A percentile compares a stretch with the other conserved stretches of the same genome.
These are phyloP conservation scores for Xylaria nigripes DNA, from an alignment of 495 filamentous ascomycete genomes.

Conservation along the genomic window DNA sequence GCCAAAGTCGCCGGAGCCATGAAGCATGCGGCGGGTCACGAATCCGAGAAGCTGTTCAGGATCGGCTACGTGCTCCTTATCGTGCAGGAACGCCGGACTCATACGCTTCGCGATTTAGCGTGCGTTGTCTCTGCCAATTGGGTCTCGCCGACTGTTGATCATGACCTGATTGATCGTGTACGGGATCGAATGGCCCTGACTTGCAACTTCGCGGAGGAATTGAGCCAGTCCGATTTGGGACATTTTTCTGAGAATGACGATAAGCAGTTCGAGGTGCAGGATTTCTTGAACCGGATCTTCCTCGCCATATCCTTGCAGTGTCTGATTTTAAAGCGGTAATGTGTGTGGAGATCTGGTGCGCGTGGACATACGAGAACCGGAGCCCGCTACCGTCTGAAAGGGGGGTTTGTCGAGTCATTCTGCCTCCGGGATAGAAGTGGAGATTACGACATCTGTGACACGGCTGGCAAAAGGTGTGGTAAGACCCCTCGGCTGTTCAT, in stretches of 20 bases:
- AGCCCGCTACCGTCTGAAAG: not conserved
- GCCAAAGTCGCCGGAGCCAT: not conserved
- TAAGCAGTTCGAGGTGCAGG: not conserved
- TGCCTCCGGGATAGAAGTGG: not conserved
- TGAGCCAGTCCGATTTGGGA: not conserved
- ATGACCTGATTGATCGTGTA: not conserved
- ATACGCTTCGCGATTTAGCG: not conserved
- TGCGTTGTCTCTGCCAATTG: not conserved
- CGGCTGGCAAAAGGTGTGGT: not conserved
- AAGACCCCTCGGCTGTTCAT: not conserved
- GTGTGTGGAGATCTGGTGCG: constrained; percentile 7
- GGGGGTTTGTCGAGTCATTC: not conserved
- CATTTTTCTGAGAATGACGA: not conserved
- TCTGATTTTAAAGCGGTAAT: not conserved
- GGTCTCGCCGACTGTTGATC: not conserved
- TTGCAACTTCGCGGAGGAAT: not conserved
- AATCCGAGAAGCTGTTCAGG: not conserved
- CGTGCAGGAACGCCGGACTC: not conserved
- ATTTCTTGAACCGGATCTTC: not conserved
- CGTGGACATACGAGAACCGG: not conserved
- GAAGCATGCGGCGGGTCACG: not conserved
- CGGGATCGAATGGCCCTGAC: not conserved
- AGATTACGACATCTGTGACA: not conserved
- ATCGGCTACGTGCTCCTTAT: constrained; percentile 3
- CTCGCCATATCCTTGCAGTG: not conserved